A percentile compares a stretch with the other conserved stretches of the same genome.
Evolutionary conservation across 768 basidiomycete genomes (phyloP).

Genomic region (Phlebiopsis flavidoalba): DNA sequence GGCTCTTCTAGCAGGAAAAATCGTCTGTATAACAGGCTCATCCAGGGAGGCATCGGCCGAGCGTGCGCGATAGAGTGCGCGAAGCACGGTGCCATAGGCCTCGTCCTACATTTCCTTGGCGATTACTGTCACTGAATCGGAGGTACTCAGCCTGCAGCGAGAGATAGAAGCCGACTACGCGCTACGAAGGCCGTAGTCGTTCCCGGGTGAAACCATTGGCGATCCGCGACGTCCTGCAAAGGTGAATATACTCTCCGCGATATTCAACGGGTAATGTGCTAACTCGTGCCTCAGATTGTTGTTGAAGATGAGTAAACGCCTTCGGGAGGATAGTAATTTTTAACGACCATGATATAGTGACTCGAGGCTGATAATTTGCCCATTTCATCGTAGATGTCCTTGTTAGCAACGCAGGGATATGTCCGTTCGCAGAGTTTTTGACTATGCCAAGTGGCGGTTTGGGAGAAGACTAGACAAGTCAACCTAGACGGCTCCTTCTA

Average conservation of each 20-base stretch:
- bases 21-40: constrained; percentile 70
- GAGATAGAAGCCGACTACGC: constrained; percentile 39
- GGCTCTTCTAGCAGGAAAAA: constrained; percentile 45
- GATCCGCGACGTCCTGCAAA: constrained; percentile 50
- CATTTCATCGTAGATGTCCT: constrained; percentile 33
- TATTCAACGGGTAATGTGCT: neutral
- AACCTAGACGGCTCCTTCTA: constrained; percentile 78
- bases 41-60: constrained; percentile 70
- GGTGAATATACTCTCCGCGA: constrained; percentile 26
- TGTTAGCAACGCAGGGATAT: constrained; percentile 62
- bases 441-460: constrained; percentile 60
- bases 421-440: constrained; percentile 73
- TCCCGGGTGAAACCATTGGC: constrained; percentile 62
- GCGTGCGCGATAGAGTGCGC: constrained; percentile 64
- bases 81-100: constrained; percentile 55
- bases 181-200: constrained; percentile 42
- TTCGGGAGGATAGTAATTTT: constrained; percentile 58
- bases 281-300: constrained; percentile 45
- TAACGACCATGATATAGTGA: constrained; percentile 18
- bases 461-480: constrained; percentile 62
- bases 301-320: constrained; percentile 39
- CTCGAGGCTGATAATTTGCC: neutral
- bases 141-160: constrained; percentile 38
- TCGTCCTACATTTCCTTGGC: constrained; percentile 67
- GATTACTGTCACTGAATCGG: constrained; percentile 46